Base-by-base conservation (phyloP, 2,329 filamentous ascomycete species). In the Orbilia javanica region DNA sequence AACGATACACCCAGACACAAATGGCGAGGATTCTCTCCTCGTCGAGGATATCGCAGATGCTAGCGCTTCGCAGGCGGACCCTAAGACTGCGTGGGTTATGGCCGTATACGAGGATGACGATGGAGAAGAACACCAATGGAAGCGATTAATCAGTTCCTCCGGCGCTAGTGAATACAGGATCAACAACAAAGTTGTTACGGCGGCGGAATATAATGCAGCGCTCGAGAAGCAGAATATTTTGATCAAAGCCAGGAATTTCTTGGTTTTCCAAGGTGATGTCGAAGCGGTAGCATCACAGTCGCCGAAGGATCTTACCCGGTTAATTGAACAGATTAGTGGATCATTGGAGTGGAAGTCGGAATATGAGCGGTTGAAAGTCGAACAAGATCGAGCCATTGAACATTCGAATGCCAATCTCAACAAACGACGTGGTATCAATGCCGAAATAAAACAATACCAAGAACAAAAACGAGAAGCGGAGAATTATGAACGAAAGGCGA, bases 41-140 rank as follows among this genome's bases (percentile, higher is more conserved):
- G 90, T 88, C 39, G 87, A 89, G 39, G 87, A 87, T 44, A 84
- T 87, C 22, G 87, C 87, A 18, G 75, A 79, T 5, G 88, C 91
- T 80, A 88, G 89, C 68, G 88, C 90, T 68, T 90, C 89, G n/a
- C 90, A 89, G 39, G 89, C 90, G 80, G 95, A 99, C 82, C 96
- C 96, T 0, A 96, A 94, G 84, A 96, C 91, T 1, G 96, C 96
- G 2, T 99, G 95, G 95, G 96, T 99, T 13, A 98, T 97, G 94
- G 96, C 96, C 31, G 95, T 99, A 15, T 99, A 98, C 84, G 94
- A 97, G 83, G 96, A 99, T 83, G 96, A 99, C 83, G 94, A 94
- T 1, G 79, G 80, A 25, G 93, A 97, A 82, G 93, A 97, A 84
- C 94, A 97, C 83, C 90, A 91, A 81, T 99, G 96, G 96, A 97